phyloP scores from a whole-genome alignment of 495 filamentous ascomycete genomes.

The Penicillium cinerascens region DNA sequence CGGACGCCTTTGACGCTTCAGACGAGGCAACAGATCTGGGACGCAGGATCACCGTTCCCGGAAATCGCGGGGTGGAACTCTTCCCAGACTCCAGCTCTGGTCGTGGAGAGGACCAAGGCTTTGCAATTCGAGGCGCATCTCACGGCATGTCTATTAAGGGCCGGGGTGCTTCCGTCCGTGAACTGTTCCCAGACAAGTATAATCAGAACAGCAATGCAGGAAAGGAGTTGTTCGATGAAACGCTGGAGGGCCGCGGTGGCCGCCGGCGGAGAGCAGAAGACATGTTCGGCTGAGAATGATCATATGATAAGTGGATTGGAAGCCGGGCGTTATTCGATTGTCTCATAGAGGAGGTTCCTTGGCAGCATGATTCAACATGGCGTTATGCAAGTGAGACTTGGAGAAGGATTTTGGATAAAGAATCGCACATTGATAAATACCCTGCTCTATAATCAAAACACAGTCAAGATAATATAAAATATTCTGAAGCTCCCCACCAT shows the following conservation, averaged over 20 bases:
- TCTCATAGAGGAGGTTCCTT: background rate
- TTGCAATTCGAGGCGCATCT: constrained; percentile 62
- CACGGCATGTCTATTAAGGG: constrained; percentile 47
- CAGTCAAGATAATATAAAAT: background rate
- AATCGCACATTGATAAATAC: background rate
- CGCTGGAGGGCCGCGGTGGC: constrained; percentile 47
- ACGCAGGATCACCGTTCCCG: constrained; percentile 49
- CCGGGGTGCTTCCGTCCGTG: constrained; percentile 53
- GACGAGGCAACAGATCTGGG: constrained; percentile 59
- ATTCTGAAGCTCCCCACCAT: background rate
- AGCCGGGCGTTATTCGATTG: constrained; percentile 5
- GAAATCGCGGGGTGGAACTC: constrained; percentile 39
- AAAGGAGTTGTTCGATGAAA: constrained; percentile 67
- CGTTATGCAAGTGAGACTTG: constrained; percentile 11
- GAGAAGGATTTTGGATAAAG: background rate
- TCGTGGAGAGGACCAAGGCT: constrained; percentile 47
- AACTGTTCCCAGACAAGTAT: constrained; percentile 68
- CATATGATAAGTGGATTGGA: background rate
- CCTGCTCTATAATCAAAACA: background rate
- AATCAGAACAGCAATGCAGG: constrained; percentile 54
- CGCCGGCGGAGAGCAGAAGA: constrained; percentile 49
- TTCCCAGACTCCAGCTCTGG: constrained; percentile 27
- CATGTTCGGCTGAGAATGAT: constrained; percentile 41
- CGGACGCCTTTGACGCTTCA: constrained; percentile 61
- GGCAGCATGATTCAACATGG: constrained; percentile 19